Conservation (phyloP, 495 filamentous ascomycete species). For the Poronia punctata region DNA sequence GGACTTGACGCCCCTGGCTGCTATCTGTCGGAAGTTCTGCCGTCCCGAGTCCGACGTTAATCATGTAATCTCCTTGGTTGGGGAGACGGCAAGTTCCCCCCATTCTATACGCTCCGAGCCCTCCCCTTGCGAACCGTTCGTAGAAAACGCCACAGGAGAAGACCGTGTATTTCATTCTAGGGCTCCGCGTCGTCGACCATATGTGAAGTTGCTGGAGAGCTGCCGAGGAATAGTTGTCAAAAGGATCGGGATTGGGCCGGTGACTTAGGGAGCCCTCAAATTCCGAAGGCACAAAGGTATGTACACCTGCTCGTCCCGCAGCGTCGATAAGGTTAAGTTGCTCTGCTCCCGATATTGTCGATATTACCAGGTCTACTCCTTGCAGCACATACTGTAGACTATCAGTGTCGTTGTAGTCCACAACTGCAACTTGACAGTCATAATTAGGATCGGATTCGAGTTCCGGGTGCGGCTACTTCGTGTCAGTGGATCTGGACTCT, state of each 20-base stretch:
- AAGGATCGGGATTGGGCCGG: conserved; percentile 45
- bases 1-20: conserved; percentile 39
- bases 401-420: conserved; percentile 53
- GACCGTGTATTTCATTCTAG: conserved; percentile 54
- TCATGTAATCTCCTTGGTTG: conserved; percentile 55
- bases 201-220: conserved; percentile 51
- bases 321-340: conserved; percentile 70
- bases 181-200: conserved; percentile 31
- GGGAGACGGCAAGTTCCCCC: conserved; percentile 40
- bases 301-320: conserved; percentile 55
- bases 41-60: conserved; percentile 49
- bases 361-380: conserved; percentile 69
- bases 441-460: conserved; percentile 35
- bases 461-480: conserved; percentile 31
- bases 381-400: conserved; percentile 55
- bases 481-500: conserved; percentile 19
- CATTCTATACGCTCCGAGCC: conserved; percentile 49
- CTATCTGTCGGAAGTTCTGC: conserved; percentile 52
- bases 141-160: conserved; percentile 73
- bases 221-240: conserved; percentile 37
- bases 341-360: conserved; percentile 56
- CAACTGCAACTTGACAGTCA: conserved; percentile 53
- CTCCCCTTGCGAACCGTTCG: conserved; percentile 62
- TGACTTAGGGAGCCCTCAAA: conserved; percentile 55
- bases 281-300: conserved; percentile 66